Evolutionary conservation across 176 grass and related monocot genomes (phyloP).

Genomic region (Triticum turgidum): DNA sequence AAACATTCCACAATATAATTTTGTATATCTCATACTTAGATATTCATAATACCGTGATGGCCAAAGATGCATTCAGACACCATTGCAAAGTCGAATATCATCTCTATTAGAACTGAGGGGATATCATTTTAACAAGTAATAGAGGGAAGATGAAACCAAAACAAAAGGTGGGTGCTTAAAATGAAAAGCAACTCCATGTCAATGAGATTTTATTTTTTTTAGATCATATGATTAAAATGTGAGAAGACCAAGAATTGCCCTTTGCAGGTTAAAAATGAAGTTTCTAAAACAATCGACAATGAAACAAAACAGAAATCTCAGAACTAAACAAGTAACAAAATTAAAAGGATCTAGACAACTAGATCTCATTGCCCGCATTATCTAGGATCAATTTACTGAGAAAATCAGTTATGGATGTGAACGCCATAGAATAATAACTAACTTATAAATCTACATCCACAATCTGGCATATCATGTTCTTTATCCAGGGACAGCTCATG

Average conservation of each 20-base stretch:
- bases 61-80: too few relatives aligned
- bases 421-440: conserved; percentile 10
- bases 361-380: background rate
- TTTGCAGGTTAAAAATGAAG: conserved; percentile 2
- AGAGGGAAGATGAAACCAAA: conserved; percentile 16
- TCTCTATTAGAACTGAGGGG: background rate
- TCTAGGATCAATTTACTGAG: background rate
- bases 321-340: conserved; percentile 2
- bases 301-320: background rate
- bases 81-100: background rate
- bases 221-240: background rate
- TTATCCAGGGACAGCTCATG: conserved; percentile 12
- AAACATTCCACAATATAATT: background rate
- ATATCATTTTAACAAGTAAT: background rate
- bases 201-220: background rate
- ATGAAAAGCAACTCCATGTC: background rate
- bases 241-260: conserved; percentile 8
- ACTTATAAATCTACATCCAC: background rate
- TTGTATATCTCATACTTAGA: background rate
- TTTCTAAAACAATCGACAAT: background rate
- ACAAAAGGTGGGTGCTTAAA: background rate
- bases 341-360: background rate
- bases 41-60: background rate
- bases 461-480: background rate
- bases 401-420: background rate